These are phyloP conservation scores for Skeletonema marinoi DNA, from an alignment of 108 stramenopile genomes.

Conservation along the genomic window DNA sequence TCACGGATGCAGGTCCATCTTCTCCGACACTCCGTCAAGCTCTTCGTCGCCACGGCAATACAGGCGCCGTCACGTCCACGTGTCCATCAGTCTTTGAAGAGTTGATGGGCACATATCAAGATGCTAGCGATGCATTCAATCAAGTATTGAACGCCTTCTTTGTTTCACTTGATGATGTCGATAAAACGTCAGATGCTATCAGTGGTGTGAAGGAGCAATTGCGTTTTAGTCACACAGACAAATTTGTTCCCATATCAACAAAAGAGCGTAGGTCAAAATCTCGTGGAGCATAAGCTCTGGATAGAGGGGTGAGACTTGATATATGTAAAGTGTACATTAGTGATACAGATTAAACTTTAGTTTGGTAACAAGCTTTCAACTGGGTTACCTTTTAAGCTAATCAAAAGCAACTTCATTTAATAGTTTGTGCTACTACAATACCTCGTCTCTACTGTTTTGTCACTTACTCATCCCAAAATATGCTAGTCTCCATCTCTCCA, in stretches of 20 bases:
- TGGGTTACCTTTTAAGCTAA: background rate
- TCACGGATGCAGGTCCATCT: background rate
- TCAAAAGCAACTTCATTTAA: background rate
- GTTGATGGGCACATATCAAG: conserved; percentile 2
- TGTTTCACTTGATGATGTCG: conserved; percentile 24
- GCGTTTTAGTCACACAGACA: background rate
- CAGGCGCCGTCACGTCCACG: background rate
- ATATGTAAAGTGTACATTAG: too few species aligned
- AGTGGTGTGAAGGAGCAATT: background rate
- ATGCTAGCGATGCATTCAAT: conserved; percentile 16
- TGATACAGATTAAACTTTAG: too few species aligned
- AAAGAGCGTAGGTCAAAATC: background rate
- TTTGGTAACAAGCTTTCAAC: too few species aligned
- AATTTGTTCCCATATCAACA: background rate
- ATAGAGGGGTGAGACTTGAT: too few species aligned
- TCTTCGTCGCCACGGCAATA: background rate
- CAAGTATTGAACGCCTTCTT: conserved; percentile 37
- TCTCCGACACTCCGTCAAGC: background rate
- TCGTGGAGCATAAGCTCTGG: background rate
- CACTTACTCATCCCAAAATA: conserved; percentile 23
- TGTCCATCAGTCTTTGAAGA: background rate
- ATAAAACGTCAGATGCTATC: conserved; percentile 16
- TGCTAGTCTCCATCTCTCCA: conserved; percentile 26
- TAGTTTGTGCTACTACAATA: too few species aligned
- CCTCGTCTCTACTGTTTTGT: background rate